Percentiles rank a stretch among this genome's conserved stretches.
Conservation (phyloP, 805 yeast species). For the Metschnikowia noctiluminum region DNA sequence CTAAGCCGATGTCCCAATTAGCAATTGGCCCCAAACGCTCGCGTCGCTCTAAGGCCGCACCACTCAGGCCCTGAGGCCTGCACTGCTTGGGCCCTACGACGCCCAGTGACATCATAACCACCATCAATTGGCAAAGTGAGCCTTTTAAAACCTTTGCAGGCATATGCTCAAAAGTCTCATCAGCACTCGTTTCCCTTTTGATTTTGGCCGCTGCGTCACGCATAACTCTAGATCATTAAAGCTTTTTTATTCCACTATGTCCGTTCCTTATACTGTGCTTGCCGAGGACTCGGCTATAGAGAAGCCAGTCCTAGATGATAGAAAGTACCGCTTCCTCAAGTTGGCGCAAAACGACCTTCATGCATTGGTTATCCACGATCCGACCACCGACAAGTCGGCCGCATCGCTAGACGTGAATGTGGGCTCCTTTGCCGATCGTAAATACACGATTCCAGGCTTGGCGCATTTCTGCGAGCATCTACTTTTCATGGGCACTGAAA, state of each 20-base stretch:
- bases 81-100: neutral
- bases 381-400: slow-evolving; percentile 69
- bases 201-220: neutral
- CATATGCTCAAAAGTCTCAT: slow-evolving; percentile 2
- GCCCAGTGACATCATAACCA: slow-evolving; percentile 11
- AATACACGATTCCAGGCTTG: slow-evolving; percentile 57
- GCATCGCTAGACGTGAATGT: slow-evolving; percentile 78
- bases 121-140: neutral
- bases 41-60: too few relatives aligned
- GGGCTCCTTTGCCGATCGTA: slow-evolving; percentile 71
- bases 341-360: slow-evolving; percentile 52
- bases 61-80: too few relatives aligned
- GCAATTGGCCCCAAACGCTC: too few relatives aligned
- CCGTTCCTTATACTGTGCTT: slow-evolving; percentile 12
- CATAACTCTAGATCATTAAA: neutral
- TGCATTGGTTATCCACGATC: slow-evolving; percentile 65
- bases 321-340: slow-evolving; percentile 65
- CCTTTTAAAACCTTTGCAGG: neutral
- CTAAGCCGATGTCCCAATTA: too few relatives aligned
- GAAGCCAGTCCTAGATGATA: slow-evolving; percentile 63
- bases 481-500: slow-evolving; percentile 74
- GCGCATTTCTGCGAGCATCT: slow-evolving; percentile 72
- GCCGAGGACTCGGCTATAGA: slow-evolving; percentile 32
- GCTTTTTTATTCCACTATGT: neutral
- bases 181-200: neutral